These are phyloP conservation scores for Lizonia empirigonia DNA, from an alignment of 2,329 filamentous ascomycete genomes.

Conservation along the genomic window DNA sequence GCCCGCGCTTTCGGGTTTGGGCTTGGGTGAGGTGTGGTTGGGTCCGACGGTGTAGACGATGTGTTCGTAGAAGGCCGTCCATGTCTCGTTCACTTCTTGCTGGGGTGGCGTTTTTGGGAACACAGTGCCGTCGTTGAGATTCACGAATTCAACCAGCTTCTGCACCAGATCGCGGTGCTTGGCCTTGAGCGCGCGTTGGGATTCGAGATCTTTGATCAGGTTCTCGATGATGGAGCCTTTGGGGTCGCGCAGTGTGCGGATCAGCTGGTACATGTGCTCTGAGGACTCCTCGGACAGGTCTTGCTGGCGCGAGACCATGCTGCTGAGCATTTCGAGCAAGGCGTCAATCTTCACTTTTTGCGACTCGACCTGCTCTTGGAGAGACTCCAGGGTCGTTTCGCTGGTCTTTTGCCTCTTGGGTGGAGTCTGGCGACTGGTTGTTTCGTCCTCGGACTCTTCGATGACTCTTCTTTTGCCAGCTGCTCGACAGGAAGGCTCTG, in stretches of 20 bases:
- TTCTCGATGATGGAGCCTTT: not conserved
- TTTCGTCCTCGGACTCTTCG: not conserved
- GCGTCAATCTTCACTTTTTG: not conserved
- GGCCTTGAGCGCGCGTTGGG: not conserved
- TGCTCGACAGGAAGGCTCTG: not conserved
- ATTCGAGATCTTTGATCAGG: not conserved
- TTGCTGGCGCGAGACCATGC: not conserved
- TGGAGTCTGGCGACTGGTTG: not conserved
- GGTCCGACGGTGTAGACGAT: conserved; percentile 1
- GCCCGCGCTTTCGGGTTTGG: not conserved
- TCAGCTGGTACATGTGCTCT: not conserved
- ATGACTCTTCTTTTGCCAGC: not conserved
- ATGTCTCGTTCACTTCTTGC: not conserved
- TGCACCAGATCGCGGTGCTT: not conserved
- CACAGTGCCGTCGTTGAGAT: not conserved
- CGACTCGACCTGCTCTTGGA: too few relatives aligned
- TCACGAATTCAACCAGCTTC: not conserved
- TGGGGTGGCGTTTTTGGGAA: not conserved
- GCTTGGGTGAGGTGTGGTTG: not conserved
- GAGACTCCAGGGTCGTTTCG: not conserved
- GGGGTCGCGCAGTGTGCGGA: not conserved
- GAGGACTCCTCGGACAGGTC: not conserved
- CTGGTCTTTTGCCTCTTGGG: not conserved
- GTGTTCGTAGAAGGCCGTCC: not conserved
- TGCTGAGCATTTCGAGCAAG: not conserved